Base-by-base conservation (phyloP, 805 yeast genomes). In the Spathaspora girioi region DNA sequence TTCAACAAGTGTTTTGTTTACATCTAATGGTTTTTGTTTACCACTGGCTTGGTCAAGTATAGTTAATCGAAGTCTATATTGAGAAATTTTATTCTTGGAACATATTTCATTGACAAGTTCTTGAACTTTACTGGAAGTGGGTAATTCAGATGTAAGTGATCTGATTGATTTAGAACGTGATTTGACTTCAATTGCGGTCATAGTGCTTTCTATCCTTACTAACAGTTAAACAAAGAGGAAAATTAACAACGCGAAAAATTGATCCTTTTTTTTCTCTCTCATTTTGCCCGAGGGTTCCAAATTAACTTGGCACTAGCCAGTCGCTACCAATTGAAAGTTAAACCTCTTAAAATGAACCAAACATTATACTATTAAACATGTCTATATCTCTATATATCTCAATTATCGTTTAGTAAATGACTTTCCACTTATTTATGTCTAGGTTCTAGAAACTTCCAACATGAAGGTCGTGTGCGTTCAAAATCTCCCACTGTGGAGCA, bases 121-220 rank as follows among this genome's bases (percentile, higher is more conserved):
- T 47, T 65, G 76, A 55, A 75, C 78, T 52, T 66, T 68, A 56
- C 66, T 57, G 17, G 59, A 59, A 6, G 62, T 48, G 12, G 60
- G 51, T 56, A 70, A 63, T 54, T 64, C 75, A 38, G 73, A 71
- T 52, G 73, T 69, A 56, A 80, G 74, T 50, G 78, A 76, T 57
- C 77, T 80, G 59, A 87, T 67, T 31, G 73, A 64, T 60, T 77
- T 80, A 14, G 90, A 84, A 53, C 92, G 81, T 2, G 92, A 79
- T 50, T 77, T 75, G 41, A 86, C 79, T 19, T 70, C 70, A 49
- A 83, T 67, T 38, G 67, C 57, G 15, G 74, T 78, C 84, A 79
- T 80, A 41, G n/a, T n/a, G n/a, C n/a, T n/a, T n/a, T n/a, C n/a
- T n/a, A n/a, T n/a, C n/a, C n/a, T n/a, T n/a, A n/a, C n/a, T n/a